Base-by-base conservation (phyloP, 2,329 filamentous ascomycete genomes). In the Aquanectria penicillioides region DNA sequence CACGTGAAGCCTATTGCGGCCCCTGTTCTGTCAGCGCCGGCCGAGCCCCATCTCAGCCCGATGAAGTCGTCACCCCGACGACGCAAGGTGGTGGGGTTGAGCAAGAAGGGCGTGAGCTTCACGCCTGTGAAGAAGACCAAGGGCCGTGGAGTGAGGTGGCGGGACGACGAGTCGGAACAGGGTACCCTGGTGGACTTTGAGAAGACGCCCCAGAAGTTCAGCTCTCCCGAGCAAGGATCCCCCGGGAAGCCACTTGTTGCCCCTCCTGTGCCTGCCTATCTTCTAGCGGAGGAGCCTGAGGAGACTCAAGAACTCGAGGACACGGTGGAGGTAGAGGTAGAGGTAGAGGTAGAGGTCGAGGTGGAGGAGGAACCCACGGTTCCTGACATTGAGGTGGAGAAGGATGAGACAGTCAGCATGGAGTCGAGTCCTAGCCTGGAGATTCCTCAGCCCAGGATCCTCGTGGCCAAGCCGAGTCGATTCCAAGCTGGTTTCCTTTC, bases 401-500 rank as follows among this genome's bases (percentile, higher is more conserved):
- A 54, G 28, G 46, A 41, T 7, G 15, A 31, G 29, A 57, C 62
- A 13, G 47, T 59, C 13, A 60, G 80, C 83, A 70, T 88, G 76
- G 61, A 82, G 75, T 69, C 85, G 72, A 73, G 86, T 83, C 78
- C 86, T 1, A 88, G 86, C 3, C 77, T 89, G 29, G 84, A 89
- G 36, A 73, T 87, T 0, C 78, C 79, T 0, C 80, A 84, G 37
- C 67, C 74, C 12, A 74, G 57, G 13, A 73, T 64, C 40, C 61
- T 65, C 40, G 53, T 70, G 13, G 67, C 76, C 28, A 91, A 91
- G 68, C 86, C 86, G 47, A 91, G 86, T 76, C 86, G 94, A 37
- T 98, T 98, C 78, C 92, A 97, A 69, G 85, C 93, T 2, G 94
- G 94, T 5, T 97, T 97, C 74, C 79, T 98, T 20, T 88, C 91